Evolutionary conservation across 352 stramenopile species (phyloP), one percentile per base, ranked within the genome.

Genomic region (Phytophthora cajani): DNA sequence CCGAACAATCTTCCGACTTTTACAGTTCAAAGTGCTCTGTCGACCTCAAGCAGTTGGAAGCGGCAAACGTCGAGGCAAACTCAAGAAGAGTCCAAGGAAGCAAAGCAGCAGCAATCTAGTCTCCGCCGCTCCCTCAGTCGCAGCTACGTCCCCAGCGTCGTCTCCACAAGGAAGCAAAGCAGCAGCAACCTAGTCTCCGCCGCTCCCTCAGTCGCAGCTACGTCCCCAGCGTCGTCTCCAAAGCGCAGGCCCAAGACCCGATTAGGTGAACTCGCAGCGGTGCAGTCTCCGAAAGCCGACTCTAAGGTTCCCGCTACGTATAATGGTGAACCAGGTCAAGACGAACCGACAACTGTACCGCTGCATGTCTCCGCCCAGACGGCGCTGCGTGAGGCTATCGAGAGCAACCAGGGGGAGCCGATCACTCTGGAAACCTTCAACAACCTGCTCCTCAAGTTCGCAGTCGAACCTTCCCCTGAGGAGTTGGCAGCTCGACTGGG

Each of bases 351-450:
- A 19, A 25, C 27, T 9, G 27, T 62, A 27, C 56, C 60, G 16
- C 33, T 5, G 11, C 46, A 77, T 57, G 11, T 74, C 54, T 56
- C 44, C 12, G 80, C 78, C 23, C 63, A 62, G 49, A 36, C 32
- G 9, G 55, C 65, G 9, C 67, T 85, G 8, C 70, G 52, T 0
- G 40, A 44, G 12, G 71, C 77, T 12, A 69, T 88, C 1, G 58
- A 59, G 3, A 54, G 38, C 9, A 89, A 88, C 21, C 62, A 69
- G 1, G 73, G 71, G 0, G 64, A 69, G 2, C 81, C 82, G 3
- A 69, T 90, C 21, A 82, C 75, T 0, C 66, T 92, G 3, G 84
- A 92, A 33, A 21, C 40, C 5, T 88, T 92, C 46, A 90, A 90
- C 50, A 62, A 68, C 1, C n/a, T 92, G 2, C 19, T 89, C n/a